These are phyloP conservation scores for Pulveroboletus sp. DNA, from an alignment of 768 basidiomycete genomes.

Conservation along the genomic window DNA sequence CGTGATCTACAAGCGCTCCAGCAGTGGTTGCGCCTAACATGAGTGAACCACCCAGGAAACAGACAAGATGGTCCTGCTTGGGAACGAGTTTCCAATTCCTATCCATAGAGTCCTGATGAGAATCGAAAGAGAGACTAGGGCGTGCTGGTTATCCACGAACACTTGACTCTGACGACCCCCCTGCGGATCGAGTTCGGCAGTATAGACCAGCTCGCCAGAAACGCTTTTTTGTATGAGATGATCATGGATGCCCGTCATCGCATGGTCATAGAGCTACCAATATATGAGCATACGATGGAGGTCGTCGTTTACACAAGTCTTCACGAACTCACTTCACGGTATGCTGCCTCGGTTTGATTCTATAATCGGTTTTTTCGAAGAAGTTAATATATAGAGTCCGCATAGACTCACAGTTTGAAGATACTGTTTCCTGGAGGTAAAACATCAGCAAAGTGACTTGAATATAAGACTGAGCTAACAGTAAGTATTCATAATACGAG, in stretches of 20 bases:
- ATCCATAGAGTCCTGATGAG: slow-evolving; percentile 5
- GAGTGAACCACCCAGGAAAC: slow-evolving; percentile 89
- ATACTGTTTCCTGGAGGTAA: slow-evolving; percentile 26
- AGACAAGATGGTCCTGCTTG: slow-evolving; percentile 95
- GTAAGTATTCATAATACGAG: slow-evolving; percentile 88
- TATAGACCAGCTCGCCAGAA: slow-evolving; percentile 62
- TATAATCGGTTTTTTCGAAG: slow-evolving; percentile 22
- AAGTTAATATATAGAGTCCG: background rate
- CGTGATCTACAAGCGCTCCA: slow-evolving; percentile 46
- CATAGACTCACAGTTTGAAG: slow-evolving; percentile 27
- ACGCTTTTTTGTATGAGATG: slow-evolving; percentile 66
- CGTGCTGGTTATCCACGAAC: slow-evolving; percentile 26
- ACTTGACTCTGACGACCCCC: slow-evolving; percentile 27
- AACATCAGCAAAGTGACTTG: slow-evolving; percentile 1
- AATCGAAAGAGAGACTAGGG: background rate
- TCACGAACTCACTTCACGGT: slow-evolving; percentile 55
- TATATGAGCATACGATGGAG: slow-evolving; percentile 1
- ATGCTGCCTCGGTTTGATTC: slow-evolving; percentile 72
- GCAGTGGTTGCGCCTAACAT: slow-evolving; percentile 81
- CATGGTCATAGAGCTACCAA: slow-evolving; percentile 81
- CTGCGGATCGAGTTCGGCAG: slow-evolving; percentile 74
- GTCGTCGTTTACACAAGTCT: background rate
- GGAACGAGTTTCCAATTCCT: slow-evolving; percentile 73
- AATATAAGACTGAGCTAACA: slow-evolving; percentile 42
- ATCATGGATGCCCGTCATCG: slow-evolving; percentile 76